These are phyloP conservation scores for Cinnamomum micranthum DNA, from an alignment of 164 flowering plant genomes.

Conservation along the genomic window DNA sequence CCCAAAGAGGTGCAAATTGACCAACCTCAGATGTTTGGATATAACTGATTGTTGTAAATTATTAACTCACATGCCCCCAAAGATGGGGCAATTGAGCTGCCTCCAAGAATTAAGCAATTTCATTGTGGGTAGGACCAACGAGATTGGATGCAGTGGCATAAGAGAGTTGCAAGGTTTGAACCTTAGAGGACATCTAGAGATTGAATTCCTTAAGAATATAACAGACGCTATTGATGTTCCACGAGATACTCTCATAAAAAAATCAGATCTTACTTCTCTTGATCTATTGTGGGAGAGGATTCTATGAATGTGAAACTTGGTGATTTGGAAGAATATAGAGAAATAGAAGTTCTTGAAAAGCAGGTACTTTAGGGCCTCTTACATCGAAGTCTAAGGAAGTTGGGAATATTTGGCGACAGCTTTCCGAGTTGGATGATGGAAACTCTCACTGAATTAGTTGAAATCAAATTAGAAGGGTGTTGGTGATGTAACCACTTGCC, in stretches of 20 bases:
- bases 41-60: neutral
- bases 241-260: neutral
- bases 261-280: neutral
- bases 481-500: conserved; percentile 13
- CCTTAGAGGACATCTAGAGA: neutral
- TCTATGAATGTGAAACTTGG: neutral
- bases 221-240: no score
- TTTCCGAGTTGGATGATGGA: conserved; percentile 23
- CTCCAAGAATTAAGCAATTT: neutral
- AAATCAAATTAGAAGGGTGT: neutral
- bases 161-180: neutral
- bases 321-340: neutral
- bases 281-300: neutral
- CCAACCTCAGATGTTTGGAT: conserved; percentile 7
- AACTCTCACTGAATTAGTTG: neutral
- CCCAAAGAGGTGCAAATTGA: conserved; percentile 10
- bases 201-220: no score
- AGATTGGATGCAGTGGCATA: neutral
- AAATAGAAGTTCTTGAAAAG: neutral
- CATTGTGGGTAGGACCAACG: neutral
- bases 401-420: conserved; percentile 2
- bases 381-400: conserved; percentile 10
- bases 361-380: conserved; percentile 17
- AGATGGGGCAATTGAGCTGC: neutral
- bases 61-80: neutral